Base-by-base conservation (phyloP, 768 basidiomycete species). In the Neoboletus brunneissimus region DNA sequence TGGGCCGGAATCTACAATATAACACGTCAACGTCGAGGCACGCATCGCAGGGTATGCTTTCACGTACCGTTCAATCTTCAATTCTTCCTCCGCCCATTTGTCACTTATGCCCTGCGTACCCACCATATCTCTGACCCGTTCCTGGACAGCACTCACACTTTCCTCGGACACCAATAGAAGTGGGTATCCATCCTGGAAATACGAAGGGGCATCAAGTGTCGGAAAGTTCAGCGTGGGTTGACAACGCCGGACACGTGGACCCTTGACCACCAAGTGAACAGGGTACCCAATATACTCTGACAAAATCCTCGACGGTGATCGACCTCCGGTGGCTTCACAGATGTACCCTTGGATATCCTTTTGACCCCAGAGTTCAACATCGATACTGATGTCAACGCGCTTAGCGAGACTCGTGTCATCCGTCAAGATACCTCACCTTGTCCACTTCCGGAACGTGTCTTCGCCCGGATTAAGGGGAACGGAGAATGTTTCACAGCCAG, bases 181-280 rank as follows among this genome's bases (percentile, higher is more conserved):
- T 1, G 89, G 89, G 65, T 82, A 91, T 53, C 81, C 84, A 58
- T 91, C 89, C 68, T 90, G 86, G 67, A 80, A 89, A 56, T 79
- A 73, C 5, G 81, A 73, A 15, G 77, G 80, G 4, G 81, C 82
- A 29, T 79, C 71, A 49, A 89, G 71, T n/a, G 79, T 64, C 6
- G 88, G 87, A 61, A 84, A 86, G 22, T 75, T 70, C 7, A 53
- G 27, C 2, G 87, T 86, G 11, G 85, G 77, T 25, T 71, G 72
- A 49, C 82, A 80, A 0, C 53, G 55, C 10, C 89, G 84, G 27
- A 77, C 74, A 22, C 70, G 69, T 1, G 82, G 81, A 18, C 89
- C 89, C 66, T 90, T 91, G 73, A 79, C 80, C 35, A 86, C 74
- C 49, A 92, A 75, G 56, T 86, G 77, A 0, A 88, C 88, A 1